Percentiles rank a stretch among this genome's conserved stretches.
phyloP scores from a whole-genome alignment of 2,329 filamentous ascomycete genomes.

The Epichloe coenophiala region DNA sequence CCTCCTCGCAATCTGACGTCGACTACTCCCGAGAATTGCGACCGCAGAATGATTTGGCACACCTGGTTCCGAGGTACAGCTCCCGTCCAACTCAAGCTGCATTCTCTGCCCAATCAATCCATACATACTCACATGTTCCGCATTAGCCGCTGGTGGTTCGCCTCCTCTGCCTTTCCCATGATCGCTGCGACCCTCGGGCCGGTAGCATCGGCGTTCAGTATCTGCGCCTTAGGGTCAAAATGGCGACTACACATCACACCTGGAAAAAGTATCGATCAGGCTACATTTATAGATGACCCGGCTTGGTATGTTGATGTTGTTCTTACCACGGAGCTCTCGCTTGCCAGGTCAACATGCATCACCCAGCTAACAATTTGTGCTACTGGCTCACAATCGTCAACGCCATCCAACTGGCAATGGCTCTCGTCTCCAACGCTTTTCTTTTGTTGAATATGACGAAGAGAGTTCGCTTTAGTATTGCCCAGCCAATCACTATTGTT shows the following conservation, averaged over 20 bases:
- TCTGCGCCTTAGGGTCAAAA: conserved; percentile 68
- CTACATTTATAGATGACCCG: conserved; percentile 50
- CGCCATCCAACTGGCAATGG: conserved; percentile 60
- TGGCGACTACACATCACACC: conserved; percentile 53
- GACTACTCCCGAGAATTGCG: conserved; percentile 10
- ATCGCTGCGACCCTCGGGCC: conserved; percentile 75
- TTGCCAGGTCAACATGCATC: background rate
- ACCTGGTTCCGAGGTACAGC: conserved; percentile 31
- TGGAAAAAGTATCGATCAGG: conserved; percentile 32
- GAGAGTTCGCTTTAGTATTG: conserved; percentile 65
- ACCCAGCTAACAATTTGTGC: background rate
- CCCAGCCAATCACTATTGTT: conserved; percentile 70
- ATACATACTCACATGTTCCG: background rate
- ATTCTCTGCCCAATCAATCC: background rate
- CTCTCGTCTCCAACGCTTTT: conserved; percentile 66
- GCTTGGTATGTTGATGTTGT: conserved; percentile 38
- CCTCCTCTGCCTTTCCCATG: conserved; percentile 56
- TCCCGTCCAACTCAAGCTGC: background rate
- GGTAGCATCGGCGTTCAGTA: conserved; percentile 75
- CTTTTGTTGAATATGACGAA: conserved; percentile 79
- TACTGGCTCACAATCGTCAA: conserved; percentile 61
- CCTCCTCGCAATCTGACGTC: background rate
- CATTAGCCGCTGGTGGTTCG: conserved; percentile 49
- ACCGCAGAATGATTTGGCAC: conserved; percentile 25
- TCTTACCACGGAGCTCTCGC: background rate